Evolutionary conservation across 2,329 filamentous ascomycete genomes (phyloP), one percentile per base, ranked within the genome.

Genomic region (Coniochaeta sp.): DNA sequence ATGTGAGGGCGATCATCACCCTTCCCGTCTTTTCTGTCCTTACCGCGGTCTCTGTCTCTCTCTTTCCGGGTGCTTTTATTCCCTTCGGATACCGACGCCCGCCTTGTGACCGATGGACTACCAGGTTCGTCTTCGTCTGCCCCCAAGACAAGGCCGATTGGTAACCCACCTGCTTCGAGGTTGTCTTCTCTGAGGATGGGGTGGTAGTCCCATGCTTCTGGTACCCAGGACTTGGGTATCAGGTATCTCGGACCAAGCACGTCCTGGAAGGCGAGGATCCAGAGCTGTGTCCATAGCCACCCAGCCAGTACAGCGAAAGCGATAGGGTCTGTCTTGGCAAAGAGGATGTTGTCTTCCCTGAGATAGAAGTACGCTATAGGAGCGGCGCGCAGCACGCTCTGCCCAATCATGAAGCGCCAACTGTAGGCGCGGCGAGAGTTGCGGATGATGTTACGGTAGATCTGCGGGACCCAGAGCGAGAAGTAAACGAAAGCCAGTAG

Each of bases 201-300:
- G 66, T 99, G 92, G 65, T 99, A 99, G 63, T 99, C 92, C 79
- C 95, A 99, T 1, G 87, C 89, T 52, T 83, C 79, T n/a, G 82
- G 79, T 55, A 76, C 72, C 82, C 82, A 86, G 49, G 80, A 78
- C 42, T 81, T 78, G 2, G 85, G 86, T 1, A 97, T 71, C 51
- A 91, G 90, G 71, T 94, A 92, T n/a, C 94, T 78, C 1, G 92
- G 90, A 0, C 94, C 92, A 3, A 97, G 73, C 13, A 95, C 75
- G 58, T 92, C 88, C 72, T 99, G 94, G 38, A 82, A 85, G 1
- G 75, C 82, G n/a, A 99, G 76, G 7, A 87, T 64, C 65, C 88
- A 80, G 22, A 95, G 79, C 68, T 99, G 94, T 12, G 91, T 57
- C 90, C 91, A 96, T 3, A 96, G 69, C 92, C 92, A 97, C 3